Base-by-base conservation (phyloP, 2,329 filamentous ascomycete species). In the Penicillium sp. region DNA sequence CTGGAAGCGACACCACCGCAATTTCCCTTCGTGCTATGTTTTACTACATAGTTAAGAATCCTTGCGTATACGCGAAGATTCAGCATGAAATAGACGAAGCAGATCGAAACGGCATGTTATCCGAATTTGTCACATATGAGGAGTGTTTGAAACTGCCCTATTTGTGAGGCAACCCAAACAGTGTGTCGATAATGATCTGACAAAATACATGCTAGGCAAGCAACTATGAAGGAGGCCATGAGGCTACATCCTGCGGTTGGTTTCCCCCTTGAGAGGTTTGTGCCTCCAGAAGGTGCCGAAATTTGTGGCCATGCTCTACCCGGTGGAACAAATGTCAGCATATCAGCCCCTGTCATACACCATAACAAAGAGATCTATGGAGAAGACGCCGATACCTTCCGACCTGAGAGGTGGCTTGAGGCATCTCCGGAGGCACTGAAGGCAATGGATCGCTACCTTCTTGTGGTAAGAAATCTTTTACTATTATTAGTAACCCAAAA, bases 381-480 rank as follows among this genome's bases (percentile, higher is more conserved):
- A 2, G 21, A 60, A 8, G 60, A 80, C 53, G 73, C 75, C 2
- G 66, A 74, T 28, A 51, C 74, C 0, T 83, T 78, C 61, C 68
- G 74, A 19, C 82, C 81, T 1, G 80, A 80, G 47, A 71, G 81
- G 39, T 83, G 80, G 79, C 59, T 83, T n/a, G n/a, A n/a, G n/a
- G n/a, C n/a, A n/a, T n/a, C n/a, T n/a, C n/a, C n/a, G n/a, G n/a
- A n/a, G n/a, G n/a, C n/a, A n/a, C n/a, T n/a, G n/a, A n/a, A n/a
- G n/a, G n/a, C n/a, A n/a, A n/a, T n/a, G n/a, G n/a, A n/a, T n/a
- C n/a, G n/a, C n/a, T n/a, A n/a, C n/a, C n/a, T n/a, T n/a, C n/a
- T n/a, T n/a, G n/a, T n/a, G n/a, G n/a, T n/a, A n/a, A n/a, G n/a
- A n/a, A n/a, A n/a, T n/a, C n/a, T n/a, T n/a, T n/a, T n/a, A n/a